Evolutionary conservation across 2,329 filamentous ascomycete species (phyloP).

Genomic region (Madurella fahalii): DNA sequence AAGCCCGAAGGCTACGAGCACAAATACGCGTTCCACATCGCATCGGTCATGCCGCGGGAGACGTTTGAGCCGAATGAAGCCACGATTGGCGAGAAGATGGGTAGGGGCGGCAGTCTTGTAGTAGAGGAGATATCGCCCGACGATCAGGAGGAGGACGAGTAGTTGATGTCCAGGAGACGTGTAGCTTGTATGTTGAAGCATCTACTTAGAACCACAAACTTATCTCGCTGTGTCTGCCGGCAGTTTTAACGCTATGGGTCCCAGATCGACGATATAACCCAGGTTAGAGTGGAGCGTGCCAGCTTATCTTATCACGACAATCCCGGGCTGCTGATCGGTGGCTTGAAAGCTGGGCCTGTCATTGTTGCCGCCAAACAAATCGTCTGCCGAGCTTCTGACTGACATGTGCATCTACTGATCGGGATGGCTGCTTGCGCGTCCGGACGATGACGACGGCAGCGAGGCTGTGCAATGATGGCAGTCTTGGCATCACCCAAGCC

Average conservation of each 20-base stretch:
- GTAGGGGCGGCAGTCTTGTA: constrained; percentile 80
- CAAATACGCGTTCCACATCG: constrained; percentile 78
- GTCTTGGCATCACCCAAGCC: constrained; percentile 8
- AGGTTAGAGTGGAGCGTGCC: no score
- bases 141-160: constrained; percentile 27
- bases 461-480: constrained; percentile 13
- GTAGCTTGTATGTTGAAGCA: no score
- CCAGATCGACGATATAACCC: no score
- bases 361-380: neutral
- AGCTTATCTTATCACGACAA: no score
- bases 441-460: constrained; percentile 1
- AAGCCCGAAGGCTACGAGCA: constrained; percentile 71
- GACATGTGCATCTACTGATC: neutral
- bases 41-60: constrained; percentile 77
- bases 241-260: no score
- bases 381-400: neutral
- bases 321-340: no score
- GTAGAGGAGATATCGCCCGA: constrained; percentile 61
- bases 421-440: constrained; percentile 17
- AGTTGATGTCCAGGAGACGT: neutral
- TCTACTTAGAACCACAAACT: no score
- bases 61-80: constrained; percentile 68
- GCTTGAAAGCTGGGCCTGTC: no score
- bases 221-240: no score
- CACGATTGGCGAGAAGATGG: constrained; percentile 68